Evolutionary conservation across 305 asterid genomes (phyloP).

Genomic region (Fraxinus ornus): DNA sequence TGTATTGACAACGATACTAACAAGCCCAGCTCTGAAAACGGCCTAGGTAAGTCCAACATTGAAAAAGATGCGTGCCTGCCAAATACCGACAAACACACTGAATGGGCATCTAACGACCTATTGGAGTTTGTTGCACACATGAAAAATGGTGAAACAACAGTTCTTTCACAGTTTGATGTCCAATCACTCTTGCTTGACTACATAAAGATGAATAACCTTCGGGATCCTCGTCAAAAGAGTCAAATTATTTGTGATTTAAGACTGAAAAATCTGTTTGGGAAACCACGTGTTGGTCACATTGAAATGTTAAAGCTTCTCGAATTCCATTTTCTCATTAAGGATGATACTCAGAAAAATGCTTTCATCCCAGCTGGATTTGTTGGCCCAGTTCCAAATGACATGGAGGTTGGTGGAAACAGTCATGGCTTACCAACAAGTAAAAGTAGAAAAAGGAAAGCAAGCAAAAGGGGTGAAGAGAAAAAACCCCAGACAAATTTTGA

Average conservation of each 20-base stretch:
- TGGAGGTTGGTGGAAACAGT: conserved; percentile 42
- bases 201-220: conserved; percentile 73
- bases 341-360: conserved; percentile 52
- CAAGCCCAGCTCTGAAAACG: neutral
- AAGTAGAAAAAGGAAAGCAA: conserved; percentile 57
- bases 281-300: conserved; percentile 79
- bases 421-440: conserved; percentile 29
- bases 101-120: conserved; percentile 55
- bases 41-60: neutral
- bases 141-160: conserved; percentile 72
- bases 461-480: conserved; percentile 56
- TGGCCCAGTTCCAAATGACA: conserved; percentile 39
- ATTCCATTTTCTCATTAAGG: conserved; percentile 66
- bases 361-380: conserved; percentile 79
- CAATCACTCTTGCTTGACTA: conserved; percentile 70
- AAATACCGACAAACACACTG: conserved; percentile 7
- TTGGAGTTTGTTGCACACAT: conserved; percentile 77
- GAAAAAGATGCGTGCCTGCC: neutral
- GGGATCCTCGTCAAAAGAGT: conserved; percentile 79
- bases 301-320: conserved; percentile 96
- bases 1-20: conserved; percentile 16
- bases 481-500: conserved; percentile 48
- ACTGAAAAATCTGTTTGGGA: conserved; percentile 77
- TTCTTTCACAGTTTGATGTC: conserved; percentile 62
- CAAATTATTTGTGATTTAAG: conserved; percentile 76